Conservation (phyloP, 2,329 filamentous ascomycete species). For the Ophiognomonia clavigignenti-juglandacearum region DNA sequence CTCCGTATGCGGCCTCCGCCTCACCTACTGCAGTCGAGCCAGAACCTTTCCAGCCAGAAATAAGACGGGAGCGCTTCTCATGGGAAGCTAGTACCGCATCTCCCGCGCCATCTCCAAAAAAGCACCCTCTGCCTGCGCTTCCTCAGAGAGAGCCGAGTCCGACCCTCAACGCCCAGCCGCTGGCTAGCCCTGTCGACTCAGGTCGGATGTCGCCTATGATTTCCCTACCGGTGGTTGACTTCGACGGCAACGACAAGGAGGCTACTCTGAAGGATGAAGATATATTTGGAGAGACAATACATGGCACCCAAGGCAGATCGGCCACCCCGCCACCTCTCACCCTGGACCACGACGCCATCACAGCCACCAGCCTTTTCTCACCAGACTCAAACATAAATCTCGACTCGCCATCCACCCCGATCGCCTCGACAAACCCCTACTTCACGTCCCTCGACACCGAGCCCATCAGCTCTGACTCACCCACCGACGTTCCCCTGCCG, state of each 20-base stretch:
- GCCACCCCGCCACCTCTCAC: too few relatives aligned
- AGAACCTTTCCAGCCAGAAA: not conserved
- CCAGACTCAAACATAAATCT: conserved; percentile 36
- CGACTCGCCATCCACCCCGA: conserved; percentile 28
- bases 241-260: not conserved
- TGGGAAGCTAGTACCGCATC: conserved; percentile 32
- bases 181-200: conserved; percentile 3
- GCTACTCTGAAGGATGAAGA: too few relatives aligned
- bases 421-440: conserved; percentile 24
- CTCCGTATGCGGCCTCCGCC: not conserved
- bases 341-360: too few relatives aligned
- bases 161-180: not conserved
- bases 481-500: conserved; percentile 8
- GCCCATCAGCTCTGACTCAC: not conserved
- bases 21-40: conserved; percentile 2
- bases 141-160: not conserved
- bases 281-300: too few relatives aligned
- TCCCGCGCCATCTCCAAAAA: not conserved
- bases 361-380: too few relatives aligned
- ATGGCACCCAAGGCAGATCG: too few relatives aligned
- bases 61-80: conserved; percentile 31
- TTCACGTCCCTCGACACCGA: not conserved
- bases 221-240: conserved; percentile 7
- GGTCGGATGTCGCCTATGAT: conserved; percentile 10
- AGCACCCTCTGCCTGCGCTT: not conserved